phyloP scores from a whole-genome alignment of 352 stramenopile species.

The Globisporangium solare region DNA sequence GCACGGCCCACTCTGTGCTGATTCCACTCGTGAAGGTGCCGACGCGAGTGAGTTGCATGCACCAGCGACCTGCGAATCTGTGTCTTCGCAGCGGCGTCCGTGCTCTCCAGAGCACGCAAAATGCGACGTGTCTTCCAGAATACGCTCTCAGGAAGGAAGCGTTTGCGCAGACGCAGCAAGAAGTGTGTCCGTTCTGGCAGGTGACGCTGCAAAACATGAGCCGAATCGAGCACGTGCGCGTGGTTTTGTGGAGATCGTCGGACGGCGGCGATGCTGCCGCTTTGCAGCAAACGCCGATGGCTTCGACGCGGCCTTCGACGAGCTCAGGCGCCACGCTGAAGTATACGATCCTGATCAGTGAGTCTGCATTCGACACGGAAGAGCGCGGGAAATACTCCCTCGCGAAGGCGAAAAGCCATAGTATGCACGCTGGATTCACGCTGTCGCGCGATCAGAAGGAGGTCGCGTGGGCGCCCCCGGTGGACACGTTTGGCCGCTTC shows the following conservation, averaged over 20 bases:
- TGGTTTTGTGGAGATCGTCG: constrained; percentile 21
- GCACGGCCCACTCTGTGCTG: constrained; percentile 44
- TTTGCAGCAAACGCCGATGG: not conserved
- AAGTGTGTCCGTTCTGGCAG: constrained; percentile 79
- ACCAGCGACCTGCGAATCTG: constrained; percentile 52
- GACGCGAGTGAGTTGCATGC: constrained; percentile 55
- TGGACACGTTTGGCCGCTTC: constrained; percentile 52
- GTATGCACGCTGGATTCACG: constrained; percentile 37
- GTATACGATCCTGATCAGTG: constrained; percentile 48
- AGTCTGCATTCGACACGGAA: constrained; percentile 52
- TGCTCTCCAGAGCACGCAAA: constrained; percentile 60
- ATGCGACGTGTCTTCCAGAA: constrained; percentile 39
- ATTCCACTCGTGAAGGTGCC: constrained; percentile 31
- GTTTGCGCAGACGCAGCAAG: constrained; percentile 64
- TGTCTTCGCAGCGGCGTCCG: constrained; percentile 26
- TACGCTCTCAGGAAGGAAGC: constrained; percentile 29
- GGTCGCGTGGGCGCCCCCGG: constrained; percentile 37
- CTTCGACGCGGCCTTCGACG: constrained; percentile 13
- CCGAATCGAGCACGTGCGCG: constrained; percentile 36
- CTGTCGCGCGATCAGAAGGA: constrained; percentile 21
- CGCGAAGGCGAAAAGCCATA: constrained; percentile 41
- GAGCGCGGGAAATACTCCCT: constrained; percentile 63
- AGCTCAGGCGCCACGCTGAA: constrained; percentile 18
- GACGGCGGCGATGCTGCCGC: constrained; percentile 2
- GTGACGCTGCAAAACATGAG: constrained; percentile 27